A percentile compares a stretch with the other conserved stretches of the same genome.
Conservation (phyloP, 1,139 yeast genomes). For the Candida sanyaensis region DNA sequence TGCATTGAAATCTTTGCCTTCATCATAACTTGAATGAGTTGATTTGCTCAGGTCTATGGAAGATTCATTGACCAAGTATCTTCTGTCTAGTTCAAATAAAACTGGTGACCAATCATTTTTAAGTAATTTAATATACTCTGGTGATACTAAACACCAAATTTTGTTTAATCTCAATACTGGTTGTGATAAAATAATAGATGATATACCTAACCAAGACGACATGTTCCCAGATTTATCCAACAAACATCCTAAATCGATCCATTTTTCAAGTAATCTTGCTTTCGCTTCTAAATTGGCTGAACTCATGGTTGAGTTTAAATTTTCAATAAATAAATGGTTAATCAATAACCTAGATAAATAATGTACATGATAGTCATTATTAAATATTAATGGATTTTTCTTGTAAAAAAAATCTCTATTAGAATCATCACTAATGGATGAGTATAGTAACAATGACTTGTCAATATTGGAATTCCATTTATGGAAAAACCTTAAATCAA, state of each 20-base stretch:
- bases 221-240: conserved; percentile 85
- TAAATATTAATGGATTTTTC: conserved; percentile 59
- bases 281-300: conserved; percentile 42
- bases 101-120: conserved; percentile 94
- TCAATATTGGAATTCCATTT: conserved; percentile 75
- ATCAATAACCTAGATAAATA: conserved; percentile 71
- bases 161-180: conserved; percentile 74
- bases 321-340: conserved; percentile 67
- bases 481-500: conserved; percentile 56
- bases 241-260: conserved; percentile 84
- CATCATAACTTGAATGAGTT: conserved; percentile 16
- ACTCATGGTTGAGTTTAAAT: conserved; percentile 15
- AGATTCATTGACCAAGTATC: conserved; percentile 54
- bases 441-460: conserved; percentile 39
- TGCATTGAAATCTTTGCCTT: conserved; percentile 16
- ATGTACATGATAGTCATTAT: conserved; percentile 67
- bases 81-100: conserved; percentile 81
- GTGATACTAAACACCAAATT: conserved; percentile 77
- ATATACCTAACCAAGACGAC: conserved; percentile 94
- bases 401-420: conserved; percentile 37
- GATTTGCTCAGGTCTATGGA: conserved; percentile 8
- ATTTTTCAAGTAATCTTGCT: conserved; percentile 71
- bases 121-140: conserved; percentile 59
- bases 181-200: conserved; percentile 79
- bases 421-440: conserved; percentile 23